Evolutionary conservation across 2,329 filamentous ascomycete species (phyloP), one percentile per base, ranked within the genome.

Genomic region (Aspergillus melleus): DNA sequence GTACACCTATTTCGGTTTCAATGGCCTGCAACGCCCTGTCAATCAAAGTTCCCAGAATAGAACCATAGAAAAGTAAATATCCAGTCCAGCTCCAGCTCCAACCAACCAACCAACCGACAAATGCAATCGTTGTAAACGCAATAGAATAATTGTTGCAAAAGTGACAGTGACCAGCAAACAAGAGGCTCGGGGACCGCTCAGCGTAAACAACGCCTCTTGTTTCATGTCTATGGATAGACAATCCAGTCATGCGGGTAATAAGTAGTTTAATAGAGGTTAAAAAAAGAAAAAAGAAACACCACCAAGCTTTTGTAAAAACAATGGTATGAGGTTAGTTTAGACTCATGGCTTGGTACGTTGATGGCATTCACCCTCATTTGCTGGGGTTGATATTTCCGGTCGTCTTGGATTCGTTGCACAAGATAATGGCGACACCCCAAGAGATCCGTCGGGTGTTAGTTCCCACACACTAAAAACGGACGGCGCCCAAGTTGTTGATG

Each of bases 381-480:
- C 52, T 53, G 56, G 24, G 56, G 59, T 8, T 50, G 42, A 36
- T 59, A 55, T 55, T 26, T 57, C 61, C 61, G 51, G 55, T n/a
- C 42, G 44, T 42, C 46, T 29, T 49, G 39, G 16, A 59, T 61
- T 51, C 49, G 57, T 49, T 12, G 44, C 16, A 29, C 49, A 30
- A 24, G 6, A 55, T 3, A 39, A 29, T 36, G 20, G 36, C 30
- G 19, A 39, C 30, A 32, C 20, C 32, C n/a, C 36, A 14, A n/a
- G 16, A 49, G 39, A 26, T 20, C 36, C 47, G 51, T n/a, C n/a
- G n/a, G n/a, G n/a, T 52, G 42, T 2, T 11, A 9, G 12, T 14
- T 9, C 42, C 36, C 22, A 47, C 14, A 57, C 26, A 60, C 32
- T 22, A 51, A 60, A 54, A 60, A 32, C 46, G 26, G 19, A 60